A percentile compares a stretch with the other conserved stretches of the same genome.
Evolutionary conservation across 306 rosid genomes (phyloP).

Genomic region (Cicer chorassanicum): DNA sequence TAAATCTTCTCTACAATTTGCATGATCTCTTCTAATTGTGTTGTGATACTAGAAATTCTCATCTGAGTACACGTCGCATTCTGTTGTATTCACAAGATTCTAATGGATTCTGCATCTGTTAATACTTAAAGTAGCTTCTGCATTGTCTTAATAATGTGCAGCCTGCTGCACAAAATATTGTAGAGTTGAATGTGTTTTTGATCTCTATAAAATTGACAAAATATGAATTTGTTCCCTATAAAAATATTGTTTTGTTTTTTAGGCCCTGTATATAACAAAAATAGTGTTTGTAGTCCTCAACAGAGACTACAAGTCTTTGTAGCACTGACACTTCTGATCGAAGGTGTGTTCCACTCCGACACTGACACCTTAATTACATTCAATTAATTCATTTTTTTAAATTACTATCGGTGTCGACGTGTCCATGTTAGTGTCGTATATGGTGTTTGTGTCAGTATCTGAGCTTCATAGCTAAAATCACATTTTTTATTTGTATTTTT

Average conservation of each 20-base stretch:
- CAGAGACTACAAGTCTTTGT: no score
- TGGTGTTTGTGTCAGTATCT: no score
- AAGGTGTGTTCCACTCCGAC: no score
- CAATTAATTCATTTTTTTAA: no score
- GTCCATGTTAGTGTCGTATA: no score
- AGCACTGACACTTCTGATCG: no score
- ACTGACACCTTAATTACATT: no score
- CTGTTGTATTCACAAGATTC: neutral
- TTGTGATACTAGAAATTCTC: neutral
- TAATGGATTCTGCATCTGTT: neutral
- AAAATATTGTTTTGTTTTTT: neutral
- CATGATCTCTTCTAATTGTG: constrained; percentile 20
- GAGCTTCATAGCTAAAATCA: no score
- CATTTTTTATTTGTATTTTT: no score
- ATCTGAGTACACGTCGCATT: neutral
- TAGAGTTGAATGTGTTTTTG: neutral
- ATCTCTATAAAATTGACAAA: neutral
- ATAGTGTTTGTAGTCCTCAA: no score
- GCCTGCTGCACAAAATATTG: neutral
- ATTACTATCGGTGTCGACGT: no score
- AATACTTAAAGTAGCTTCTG: constrained; percentile 6
- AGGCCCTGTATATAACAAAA: no score
- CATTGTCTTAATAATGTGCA: neutral
- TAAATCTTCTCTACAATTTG: constrained; percentile 10
- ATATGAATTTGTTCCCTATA: neutral